Conservation (phyloP, 1,284 basidiomycete genomes). For the Ceratobasidium sp. region DNA sequence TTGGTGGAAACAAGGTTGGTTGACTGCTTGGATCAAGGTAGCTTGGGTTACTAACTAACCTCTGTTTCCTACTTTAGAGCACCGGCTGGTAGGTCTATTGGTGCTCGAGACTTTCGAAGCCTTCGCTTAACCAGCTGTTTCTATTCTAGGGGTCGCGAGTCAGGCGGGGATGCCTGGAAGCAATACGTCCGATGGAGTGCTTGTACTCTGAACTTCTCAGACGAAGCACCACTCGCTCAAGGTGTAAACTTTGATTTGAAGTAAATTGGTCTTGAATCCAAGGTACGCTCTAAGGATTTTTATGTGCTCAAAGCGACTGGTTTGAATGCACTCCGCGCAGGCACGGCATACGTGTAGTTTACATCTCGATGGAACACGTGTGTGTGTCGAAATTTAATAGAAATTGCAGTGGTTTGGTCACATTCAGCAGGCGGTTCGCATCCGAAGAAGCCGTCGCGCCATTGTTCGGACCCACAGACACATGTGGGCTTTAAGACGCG, state of each 20-base stretch:
- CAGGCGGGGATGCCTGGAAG: conserved; percentile 96
- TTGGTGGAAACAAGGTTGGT: conserved; percentile 91
- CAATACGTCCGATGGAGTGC: conserved; percentile 80
- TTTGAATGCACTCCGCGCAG: background rate
- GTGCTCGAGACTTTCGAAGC: conserved; percentile 47
- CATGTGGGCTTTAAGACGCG: background rate
- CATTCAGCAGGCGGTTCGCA: background rate
- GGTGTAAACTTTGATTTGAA: conserved; percentile 78
- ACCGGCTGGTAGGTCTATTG: conserved; percentile 74
- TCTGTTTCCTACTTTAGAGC: conserved; percentile 61
- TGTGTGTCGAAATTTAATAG: background rate
- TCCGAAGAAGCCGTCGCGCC: background rate
- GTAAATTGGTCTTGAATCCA: background rate
- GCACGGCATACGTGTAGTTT: background rate
- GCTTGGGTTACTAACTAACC: background rate
- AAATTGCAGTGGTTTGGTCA: background rate
- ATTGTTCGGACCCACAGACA: background rate
- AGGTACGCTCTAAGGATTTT: background rate
- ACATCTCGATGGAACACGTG: background rate
- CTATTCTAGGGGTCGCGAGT: conserved; percentile 86
- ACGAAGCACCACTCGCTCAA: conserved; percentile 88
- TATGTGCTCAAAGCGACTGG: background rate
- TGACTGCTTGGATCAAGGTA: background rate
- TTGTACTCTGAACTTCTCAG: conserved; percentile 93
- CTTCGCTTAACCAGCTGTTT: conserved; percentile 46